Evolutionary conservation across 805 yeast genomes (phyloP), one percentile per base, ranked within the genome.

Genomic region (Kazachstania bromeliacearum): DNA sequence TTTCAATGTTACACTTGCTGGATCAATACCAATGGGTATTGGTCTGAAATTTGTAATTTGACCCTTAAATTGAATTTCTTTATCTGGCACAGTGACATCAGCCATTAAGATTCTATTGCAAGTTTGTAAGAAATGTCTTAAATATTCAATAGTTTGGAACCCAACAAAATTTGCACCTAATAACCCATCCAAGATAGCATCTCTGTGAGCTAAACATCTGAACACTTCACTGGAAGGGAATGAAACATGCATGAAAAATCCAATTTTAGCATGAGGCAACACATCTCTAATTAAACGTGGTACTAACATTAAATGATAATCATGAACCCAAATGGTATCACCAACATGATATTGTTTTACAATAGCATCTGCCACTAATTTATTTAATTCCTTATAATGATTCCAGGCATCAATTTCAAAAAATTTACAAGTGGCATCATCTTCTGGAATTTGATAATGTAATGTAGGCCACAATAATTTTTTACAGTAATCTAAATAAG

Each of bases 381-480:
- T 83, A 51, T 92, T 92, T 42, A 89, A 67, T 2, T 66, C 60
- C 43, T 74, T 75, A 58, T 89, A 89, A 51, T 79, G 78, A 17
- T 75, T 75, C 95, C 96, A 89, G 1, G 37, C 14, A 54, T 85
- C 89, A 44, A 84, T 95, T 55, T 89, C 95, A 58, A 89, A 92
- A 0, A 94, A 94, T 56, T 85, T 85, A 2, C 94, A 78, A 46
- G 81, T 82, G 32, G 95, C 94, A 52, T 85, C 79, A 57, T 92
- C 96, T 17, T 28, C 97, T 0, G 97, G 97, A 25, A 89, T 83
- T 59, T 89, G 96, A 54, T 92, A 92, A 38, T 77, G 84, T 43
- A 92, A 69, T 1, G 96, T 85, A 19, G 98, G 98, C 97, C 97
- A 92, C 43, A 92, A 64, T 22, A 92, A 84, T 50, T 88, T 92